Percentiles rank a stretch among this genome's conserved stretches.
Conservation (phyloP, 2,329 filamentous ascomycete species). For the Trichocomaceae sp. region DNA sequence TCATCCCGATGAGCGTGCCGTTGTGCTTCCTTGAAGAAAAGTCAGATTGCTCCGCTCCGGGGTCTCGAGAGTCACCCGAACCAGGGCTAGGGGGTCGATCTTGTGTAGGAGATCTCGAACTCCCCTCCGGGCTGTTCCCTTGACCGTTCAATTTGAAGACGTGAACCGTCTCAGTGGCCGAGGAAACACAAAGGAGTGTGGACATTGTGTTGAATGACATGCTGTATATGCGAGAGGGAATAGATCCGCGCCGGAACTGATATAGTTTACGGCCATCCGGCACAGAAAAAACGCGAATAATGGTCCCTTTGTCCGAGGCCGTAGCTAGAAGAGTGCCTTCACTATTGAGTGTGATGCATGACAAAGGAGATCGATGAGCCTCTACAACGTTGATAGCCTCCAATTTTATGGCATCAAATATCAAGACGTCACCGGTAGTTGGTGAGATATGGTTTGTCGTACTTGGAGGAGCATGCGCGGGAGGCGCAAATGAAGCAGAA, state of each 20-base stretch:
- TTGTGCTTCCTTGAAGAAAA: conserved; percentile 46
- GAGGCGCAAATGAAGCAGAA: conserved; percentile 49
- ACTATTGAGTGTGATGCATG: conserved; percentile 83
- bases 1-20: conserved; percentile 80
- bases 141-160: conserved; percentile 70
- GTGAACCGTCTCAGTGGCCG: conserved; percentile 91
- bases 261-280: conserved; percentile 88
- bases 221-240: conserved; percentile 92
- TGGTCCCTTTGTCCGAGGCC: conserved; percentile 93
- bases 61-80: conserved; percentile 22
- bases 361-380: conserved; percentile 85
- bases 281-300: conserved; percentile 91
- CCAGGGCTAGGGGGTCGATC: conserved; percentile 23
- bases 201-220: conserved; percentile 98
- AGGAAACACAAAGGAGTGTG: conserved; percentile 89
- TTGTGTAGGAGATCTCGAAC: conserved; percentile 21
- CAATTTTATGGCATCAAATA: conserved; percentile 82
- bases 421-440: conserved; percentile 83
- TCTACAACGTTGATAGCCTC: conserved; percentile 95
- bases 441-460: conserved; percentile 65
- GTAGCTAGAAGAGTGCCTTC: conserved; percentile 89
- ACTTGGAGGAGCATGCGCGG: conserved; percentile 74
- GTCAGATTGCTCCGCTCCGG: conserved; percentile 27
- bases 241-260: conserved; percentile 91
- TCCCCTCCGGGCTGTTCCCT: conserved; percentile 25